Percentiles rank a stretch among this genome's conserved stretches.
These are phyloP conservation scores for Tubosaeta sp. DNA, from an alignment of 768 basidiomycete species.

Conservation along the genomic window DNA sequence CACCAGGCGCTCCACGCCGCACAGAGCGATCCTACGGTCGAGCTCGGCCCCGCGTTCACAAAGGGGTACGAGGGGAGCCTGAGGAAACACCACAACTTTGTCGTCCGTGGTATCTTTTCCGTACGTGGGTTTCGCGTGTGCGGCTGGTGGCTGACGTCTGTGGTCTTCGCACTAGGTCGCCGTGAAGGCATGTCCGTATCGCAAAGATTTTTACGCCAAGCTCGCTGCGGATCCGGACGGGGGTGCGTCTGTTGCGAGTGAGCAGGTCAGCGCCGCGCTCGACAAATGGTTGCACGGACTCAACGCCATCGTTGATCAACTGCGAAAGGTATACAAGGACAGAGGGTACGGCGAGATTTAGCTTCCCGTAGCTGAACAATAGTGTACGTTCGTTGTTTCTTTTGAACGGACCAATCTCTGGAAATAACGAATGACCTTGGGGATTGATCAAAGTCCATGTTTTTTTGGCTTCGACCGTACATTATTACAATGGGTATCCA, in stretches of 20 bases:
- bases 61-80: conserved; percentile 79
- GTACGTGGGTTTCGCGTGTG: conserved; percentile 35
- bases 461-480: too few relatives aligned
- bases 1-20: conserved; percentile 70
- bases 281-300: conserved; percentile 58
- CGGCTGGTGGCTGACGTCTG: not conserved
- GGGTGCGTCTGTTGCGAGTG: conserved; percentile 35
- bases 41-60: conserved; percentile 69
- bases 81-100: conserved; percentile 80
- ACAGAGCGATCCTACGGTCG: conserved; percentile 52
- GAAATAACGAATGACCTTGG: too few relatives aligned
- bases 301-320: conserved; percentile 45
- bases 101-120: conserved; percentile 56
- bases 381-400: not conserved
- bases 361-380: not conserved
- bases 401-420: too few relatives aligned
- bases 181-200: conserved; percentile 57
- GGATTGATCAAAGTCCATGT: too few relatives aligned
- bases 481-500: too few relatives aligned
- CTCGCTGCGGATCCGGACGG: conserved; percentile 61
- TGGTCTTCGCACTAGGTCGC: conserved; percentile 35
- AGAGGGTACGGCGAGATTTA: conserved; percentile 47
- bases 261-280: conserved; percentile 53
- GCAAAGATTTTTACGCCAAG: conserved; percentile 56
- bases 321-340: conserved; percentile 51